Percentiles rank a stretch among this genome's conserved stretches.
These are phyloP conservation scores for Omphalea diandra DNA, from an alignment of 441 rosid species.

Conservation along the genomic window DNA sequence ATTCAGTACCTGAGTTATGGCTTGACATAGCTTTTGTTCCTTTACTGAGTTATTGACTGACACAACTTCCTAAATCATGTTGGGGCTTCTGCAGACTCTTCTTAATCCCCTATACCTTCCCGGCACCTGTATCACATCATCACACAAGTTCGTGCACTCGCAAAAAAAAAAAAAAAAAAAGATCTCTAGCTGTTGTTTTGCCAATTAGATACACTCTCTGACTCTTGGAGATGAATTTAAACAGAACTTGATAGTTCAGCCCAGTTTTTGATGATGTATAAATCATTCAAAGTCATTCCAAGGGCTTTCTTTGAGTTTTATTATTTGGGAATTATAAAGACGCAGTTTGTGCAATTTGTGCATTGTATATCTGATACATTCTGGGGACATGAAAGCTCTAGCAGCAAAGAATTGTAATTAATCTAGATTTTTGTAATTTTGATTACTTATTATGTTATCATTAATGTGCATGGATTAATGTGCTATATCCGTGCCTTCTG, in stretches of 20 bases:
- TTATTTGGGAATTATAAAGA: not conserved
- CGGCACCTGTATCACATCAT: conserved; percentile 80
- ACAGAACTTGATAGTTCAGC: not conserved
- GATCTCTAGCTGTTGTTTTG: conserved; percentile 40
- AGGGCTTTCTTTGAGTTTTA: not conserved
- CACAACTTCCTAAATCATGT: not conserved
- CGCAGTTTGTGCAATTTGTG: not conserved
- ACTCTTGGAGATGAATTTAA: not conserved
- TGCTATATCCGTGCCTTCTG: too few relatives aligned
- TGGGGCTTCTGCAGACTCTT: conserved; percentile 61
- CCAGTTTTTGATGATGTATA: not conserved
- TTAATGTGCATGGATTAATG: not conserved
- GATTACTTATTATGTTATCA: not conserved
- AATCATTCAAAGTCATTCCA: not conserved
- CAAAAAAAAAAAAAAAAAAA: too few relatives aligned
- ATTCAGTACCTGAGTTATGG: not conserved
- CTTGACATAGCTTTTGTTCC: not conserved
- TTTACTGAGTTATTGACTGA: conserved; percentile 2
- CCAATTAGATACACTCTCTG: not conserved
- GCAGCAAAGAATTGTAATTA: not conserved
- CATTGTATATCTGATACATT: too few relatives aligned
- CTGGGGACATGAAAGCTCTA: not conserved
- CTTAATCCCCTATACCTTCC: conserved; percentile 90
- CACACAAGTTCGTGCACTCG: conserved; percentile 93
- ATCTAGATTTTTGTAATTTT: not conserved